Evolutionary conservation across 176 grass and related monocot species (phyloP).

Genomic region (Oryza punctata): DNA sequence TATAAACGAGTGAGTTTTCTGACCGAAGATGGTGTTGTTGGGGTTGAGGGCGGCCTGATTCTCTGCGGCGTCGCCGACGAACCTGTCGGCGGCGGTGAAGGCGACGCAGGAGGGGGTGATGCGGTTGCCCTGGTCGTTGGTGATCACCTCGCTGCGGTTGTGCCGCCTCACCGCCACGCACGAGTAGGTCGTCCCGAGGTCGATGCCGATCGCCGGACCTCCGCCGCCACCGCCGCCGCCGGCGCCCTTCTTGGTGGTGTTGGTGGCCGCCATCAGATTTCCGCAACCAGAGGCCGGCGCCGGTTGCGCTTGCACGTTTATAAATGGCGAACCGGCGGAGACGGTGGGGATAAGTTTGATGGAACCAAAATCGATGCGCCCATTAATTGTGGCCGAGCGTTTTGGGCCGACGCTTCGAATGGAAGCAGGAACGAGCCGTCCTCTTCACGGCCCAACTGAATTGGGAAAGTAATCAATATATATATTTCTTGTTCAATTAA

Average conservation of each 20-base stretch:
- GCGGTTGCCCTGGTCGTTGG: background rate
- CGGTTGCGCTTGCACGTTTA: too few species aligned
- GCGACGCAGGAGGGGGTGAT: constrained; percentile 71
- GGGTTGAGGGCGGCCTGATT: constrained; percentile 95
- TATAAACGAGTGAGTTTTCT: background rate
- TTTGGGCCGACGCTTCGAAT: too few species aligned
- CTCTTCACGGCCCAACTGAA: too few species aligned
- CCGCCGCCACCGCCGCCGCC: constrained; percentile 46
- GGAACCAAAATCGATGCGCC: too few species aligned
- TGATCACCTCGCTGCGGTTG: background rate
- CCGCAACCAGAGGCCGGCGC: too few species aligned
- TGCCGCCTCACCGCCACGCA: constrained; percentile 82
- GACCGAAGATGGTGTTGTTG: constrained; percentile 46
- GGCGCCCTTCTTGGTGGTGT: background rate
- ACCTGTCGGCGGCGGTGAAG: constrained; percentile 63
- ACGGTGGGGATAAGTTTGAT: too few species aligned
- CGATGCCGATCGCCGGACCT: constrained; percentile 87
- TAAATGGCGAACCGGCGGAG: too few species aligned
- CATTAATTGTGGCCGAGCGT: too few species aligned
- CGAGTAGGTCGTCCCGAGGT: constrained; percentile 33
- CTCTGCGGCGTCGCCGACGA: constrained; percentile 85
- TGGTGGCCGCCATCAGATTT: too few species aligned
- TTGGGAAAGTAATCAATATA: too few species aligned
- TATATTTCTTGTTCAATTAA: too few species aligned
- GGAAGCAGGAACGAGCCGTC: too few species aligned